These are phyloP conservation scores for Solanum hybrid DNA, from an alignment of 305 asterid species.

Conservation along the genomic window DNA sequence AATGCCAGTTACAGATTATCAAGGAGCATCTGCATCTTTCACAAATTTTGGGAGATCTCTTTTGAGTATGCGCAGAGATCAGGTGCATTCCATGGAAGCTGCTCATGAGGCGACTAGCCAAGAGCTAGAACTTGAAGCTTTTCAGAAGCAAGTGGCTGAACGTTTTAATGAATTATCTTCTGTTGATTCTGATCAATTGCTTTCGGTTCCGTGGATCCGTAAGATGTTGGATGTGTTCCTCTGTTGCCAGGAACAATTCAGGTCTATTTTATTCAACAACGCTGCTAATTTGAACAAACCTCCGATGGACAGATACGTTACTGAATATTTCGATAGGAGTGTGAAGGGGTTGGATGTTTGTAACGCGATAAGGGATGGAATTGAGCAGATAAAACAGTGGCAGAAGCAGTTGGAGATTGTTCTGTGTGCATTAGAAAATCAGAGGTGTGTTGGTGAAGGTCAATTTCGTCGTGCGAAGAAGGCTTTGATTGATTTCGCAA, in stretches of 20 bases:
- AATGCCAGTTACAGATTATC: constrained; percentile 70
- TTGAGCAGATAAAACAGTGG: constrained; percentile 79
- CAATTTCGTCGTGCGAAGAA: constrained; percentile 84
- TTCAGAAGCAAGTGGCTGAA: constrained; percentile 55
- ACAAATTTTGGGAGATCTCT: constrained; percentile 47
- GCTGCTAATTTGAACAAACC: constrained; percentile 24
- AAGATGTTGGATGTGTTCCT: constrained; percentile 66
- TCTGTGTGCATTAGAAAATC: constrained; percentile 53
- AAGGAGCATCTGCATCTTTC: constrained; percentile 42
- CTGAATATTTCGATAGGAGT: constrained; percentile 69
- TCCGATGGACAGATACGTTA: constrained; percentile 48
- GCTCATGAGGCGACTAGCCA: constrained; percentile 30
- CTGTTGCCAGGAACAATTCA: constrained; percentile 67
- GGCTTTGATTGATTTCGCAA: constrained; percentile 60
- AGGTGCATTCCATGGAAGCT: constrained; percentile 75
- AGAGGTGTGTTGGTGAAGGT: constrained; percentile 63
- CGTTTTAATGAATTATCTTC: constrained; percentile 40
- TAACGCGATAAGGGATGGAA: constrained; percentile 85
- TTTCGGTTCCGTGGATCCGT: constrained; percentile 63
- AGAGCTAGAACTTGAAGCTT: constrained; percentile 48
- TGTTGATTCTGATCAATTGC: constrained; percentile 36
- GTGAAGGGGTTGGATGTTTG: constrained; percentile 82
- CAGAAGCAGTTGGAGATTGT: constrained; percentile 73
- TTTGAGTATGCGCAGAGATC: constrained; percentile 61
- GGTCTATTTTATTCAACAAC: constrained; percentile 42